phyloP scores from a whole-genome alignment of 768 basidiomycete genomes.

The Leccinum boreale region DNA sequence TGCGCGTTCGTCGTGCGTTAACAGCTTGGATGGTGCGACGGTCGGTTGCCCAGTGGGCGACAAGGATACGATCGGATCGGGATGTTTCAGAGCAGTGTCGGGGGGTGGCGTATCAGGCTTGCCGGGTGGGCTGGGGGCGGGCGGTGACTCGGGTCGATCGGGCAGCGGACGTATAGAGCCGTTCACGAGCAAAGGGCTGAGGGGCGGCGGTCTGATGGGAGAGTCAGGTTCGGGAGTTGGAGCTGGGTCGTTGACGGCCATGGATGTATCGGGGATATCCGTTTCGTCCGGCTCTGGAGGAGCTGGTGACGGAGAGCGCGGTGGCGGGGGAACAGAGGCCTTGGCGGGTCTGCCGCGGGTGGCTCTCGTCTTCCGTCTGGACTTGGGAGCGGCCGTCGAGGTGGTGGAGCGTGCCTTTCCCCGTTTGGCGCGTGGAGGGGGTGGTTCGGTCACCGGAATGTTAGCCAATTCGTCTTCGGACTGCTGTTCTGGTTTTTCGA shows the following conservation, averaged over 20 bases:
- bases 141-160: neutral
- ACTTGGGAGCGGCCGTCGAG: slow-evolving; percentile 20
- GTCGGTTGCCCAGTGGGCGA: slow-evolving; percentile 10
- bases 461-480: slow-evolving; percentile 25
- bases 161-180: neutral
- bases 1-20: slow-evolving; percentile 49
- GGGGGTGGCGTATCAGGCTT: neutral
- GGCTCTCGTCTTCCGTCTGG: slow-evolving; percentile 21
- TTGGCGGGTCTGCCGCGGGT: slow-evolving; percentile 24
- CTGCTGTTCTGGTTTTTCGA: slow-evolving; percentile 3
- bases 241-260: neutral
- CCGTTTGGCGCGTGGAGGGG: slow-evolving; percentile 14
- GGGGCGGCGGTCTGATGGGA: neutral
- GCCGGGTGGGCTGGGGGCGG: neutral
- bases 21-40: slow-evolving; percentile 15
- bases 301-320: slow-evolving; percentile 13
- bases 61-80: slow-evolving; percentile 13
- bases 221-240: neutral
- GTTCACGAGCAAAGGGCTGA: neutral
- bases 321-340: slow-evolving; percentile 9
- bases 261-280: neutral
- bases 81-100: neutral
- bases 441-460: slow-evolving; percentile 9
- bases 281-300: neutral
- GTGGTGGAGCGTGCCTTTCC: slow-evolving; percentile 20